phyloP scores from a whole-genome alignment of 768 basidiomycete genomes.

The Cyclocybe cylindracea region DNA sequence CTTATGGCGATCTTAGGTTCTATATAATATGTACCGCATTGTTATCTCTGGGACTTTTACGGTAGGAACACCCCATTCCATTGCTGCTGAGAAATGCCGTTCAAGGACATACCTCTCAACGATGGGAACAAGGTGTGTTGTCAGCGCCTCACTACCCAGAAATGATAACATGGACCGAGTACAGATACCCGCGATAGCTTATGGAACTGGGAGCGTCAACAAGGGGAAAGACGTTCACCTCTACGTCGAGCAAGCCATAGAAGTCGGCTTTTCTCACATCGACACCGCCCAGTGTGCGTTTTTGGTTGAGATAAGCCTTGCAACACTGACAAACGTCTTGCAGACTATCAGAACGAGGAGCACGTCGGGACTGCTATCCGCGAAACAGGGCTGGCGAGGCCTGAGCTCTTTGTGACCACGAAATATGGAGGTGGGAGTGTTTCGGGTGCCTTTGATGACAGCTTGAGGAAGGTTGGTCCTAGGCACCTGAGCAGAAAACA shows the following conservation, averaged over 20 bases:
- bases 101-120: slow-evolving; percentile 36
- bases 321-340: too few relatives aligned
- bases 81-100: slow-evolving; percentile 33
- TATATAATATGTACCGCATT: too few relatives aligned
- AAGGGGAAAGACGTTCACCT: slow-evolving; percentile 50
- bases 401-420: slow-evolving; percentile 52
- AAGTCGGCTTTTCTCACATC: slow-evolving; percentile 61
- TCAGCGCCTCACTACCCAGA: not conserved
- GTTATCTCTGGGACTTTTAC: too few relatives aligned
- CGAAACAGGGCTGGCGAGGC: slow-evolving; percentile 47
- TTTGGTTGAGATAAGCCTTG: not conserved
- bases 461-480: slow-evolving; percentile 48
- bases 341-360: slow-evolving; percentile 38
- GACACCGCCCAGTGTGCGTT: slow-evolving; percentile 59
- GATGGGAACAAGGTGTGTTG: slow-evolving; percentile 39
- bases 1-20: too few relatives aligned
- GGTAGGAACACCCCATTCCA: not conserved
- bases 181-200: slow-evolving; percentile 66
- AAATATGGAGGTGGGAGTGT: slow-evolving; percentile 50
- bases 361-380: slow-evolving; percentile 40
- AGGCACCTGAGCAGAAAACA: not conserved
- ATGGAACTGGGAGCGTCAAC: slow-evolving; percentile 55
- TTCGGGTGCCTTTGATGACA: slow-evolving; percentile 41
- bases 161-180: not conserved
- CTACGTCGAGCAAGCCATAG: slow-evolving; percentile 58